Evolutionary conservation across 2,329 filamentous ascomycete genomes (phyloP).

Genomic region (Cordyceps cateniannulata): DNA sequence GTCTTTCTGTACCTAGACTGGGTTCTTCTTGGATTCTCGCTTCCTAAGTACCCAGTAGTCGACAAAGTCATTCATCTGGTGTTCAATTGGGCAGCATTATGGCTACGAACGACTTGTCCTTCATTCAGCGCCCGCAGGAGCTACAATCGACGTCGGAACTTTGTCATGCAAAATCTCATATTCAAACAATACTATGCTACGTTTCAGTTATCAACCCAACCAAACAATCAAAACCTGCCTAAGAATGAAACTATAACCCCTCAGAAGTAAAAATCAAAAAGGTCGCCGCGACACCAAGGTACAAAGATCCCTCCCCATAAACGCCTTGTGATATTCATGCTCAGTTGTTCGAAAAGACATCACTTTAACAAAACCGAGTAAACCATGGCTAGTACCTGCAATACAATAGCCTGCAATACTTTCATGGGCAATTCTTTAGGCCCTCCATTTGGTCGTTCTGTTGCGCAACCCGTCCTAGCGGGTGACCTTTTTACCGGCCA

Average conservation of each 20-base stretch:
- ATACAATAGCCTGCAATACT: background rate
- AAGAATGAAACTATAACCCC: background rate
- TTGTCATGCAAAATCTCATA: background rate
- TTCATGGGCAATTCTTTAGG: background rate
- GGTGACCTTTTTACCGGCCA: slow-evolving; percentile 45
- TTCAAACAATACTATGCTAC: background rate
- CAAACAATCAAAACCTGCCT: background rate
- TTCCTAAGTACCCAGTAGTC: no score
- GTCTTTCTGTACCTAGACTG: background rate
- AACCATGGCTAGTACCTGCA: background rate
- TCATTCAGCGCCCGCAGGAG: no score
- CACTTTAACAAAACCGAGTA: slow-evolving; percentile 4
- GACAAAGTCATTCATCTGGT: no score
- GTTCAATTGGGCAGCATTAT: no score
- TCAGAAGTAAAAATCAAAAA: background rate
- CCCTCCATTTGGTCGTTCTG: background rate
- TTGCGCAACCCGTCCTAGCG: slow-evolving; percentile 27
- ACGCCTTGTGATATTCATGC: slow-evolving; percentile 11
- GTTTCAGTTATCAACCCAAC: background rate
- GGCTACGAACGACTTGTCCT: no score
- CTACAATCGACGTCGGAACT: no score
- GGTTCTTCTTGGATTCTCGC: background rate
- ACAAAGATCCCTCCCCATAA: background rate
- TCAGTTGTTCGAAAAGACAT: slow-evolving; percentile 7
- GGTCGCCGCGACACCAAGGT: background rate